phyloP scores from a whole-genome alignment of 202 grass and related monocot genomes.

The Digitaria exilis region DNA sequence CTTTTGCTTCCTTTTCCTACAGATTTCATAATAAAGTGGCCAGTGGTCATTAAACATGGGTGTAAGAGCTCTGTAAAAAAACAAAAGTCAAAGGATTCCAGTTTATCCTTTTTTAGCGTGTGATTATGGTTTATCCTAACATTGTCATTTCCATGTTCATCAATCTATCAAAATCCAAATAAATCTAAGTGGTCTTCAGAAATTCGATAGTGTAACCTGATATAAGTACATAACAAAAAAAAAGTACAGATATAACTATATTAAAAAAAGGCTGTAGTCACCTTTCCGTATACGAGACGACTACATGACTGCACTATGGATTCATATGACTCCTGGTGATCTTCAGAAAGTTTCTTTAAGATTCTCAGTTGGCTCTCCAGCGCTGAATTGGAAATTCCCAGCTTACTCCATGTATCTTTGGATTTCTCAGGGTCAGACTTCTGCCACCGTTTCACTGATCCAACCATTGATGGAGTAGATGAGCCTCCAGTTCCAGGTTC shows the following conservation, averaged over 20 bases:
- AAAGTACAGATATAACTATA: neutral
- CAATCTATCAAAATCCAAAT: constrained; percentile 27
- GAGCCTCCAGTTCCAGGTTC: constrained; percentile 94
- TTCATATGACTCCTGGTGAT: constrained; percentile 62
- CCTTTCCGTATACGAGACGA: constrained; percentile 49
- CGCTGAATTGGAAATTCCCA: constrained; percentile 66
- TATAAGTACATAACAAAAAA: neutral
- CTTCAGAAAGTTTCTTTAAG: constrained; percentile 70
- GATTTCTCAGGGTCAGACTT: constrained; percentile 84
- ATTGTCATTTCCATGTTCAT: neutral
- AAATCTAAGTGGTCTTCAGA: neutral
- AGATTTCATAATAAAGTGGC: constrained; percentile 14
- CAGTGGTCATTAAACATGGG: neutral
- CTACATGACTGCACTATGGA: constrained; percentile 62
- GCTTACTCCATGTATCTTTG: constrained; percentile 72
- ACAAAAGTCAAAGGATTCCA: neutral
- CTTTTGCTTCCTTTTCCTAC: constrained; percentile 8
- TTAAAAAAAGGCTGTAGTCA: constrained; percentile 34
- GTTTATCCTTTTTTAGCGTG: constrained; percentile 4
- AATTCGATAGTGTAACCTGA: neutral
- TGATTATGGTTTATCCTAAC: constrained; percentile 14
- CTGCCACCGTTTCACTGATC: constrained; percentile 88
- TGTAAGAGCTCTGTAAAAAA: neutral
- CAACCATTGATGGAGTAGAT: constrained; percentile 96
- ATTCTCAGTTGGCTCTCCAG: constrained; percentile 75